A percentile compares a stretch with the other conserved stretches of the same genome.
Evolutionary conservation across 2,329 filamentous ascomycete genomes (phyloP).

Genomic region (Aspergillus sp.): DNA sequence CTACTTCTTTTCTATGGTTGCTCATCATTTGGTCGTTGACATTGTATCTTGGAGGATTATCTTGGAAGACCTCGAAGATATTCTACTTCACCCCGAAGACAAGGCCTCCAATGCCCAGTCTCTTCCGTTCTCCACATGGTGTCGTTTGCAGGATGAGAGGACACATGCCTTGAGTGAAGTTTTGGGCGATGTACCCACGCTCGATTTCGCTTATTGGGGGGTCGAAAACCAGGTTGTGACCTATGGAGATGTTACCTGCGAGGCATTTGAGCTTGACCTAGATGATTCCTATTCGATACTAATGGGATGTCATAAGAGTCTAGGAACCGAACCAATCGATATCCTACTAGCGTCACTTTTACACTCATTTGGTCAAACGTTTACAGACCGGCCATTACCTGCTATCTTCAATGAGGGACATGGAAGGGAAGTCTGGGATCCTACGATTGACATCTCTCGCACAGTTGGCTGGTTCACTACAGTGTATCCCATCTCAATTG

Average conservation of each 20-base stretch:
- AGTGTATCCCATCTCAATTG: slow-evolving; percentile 45
- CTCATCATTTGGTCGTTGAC: slow-evolving; percentile 40
- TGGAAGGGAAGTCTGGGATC: slow-evolving; percentile 48
- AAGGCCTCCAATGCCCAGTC: slow-evolving; percentile 21
- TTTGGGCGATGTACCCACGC: slow-evolving; percentile 24
- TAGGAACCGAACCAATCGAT: slow-evolving; percentile 39
- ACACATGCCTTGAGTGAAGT: slow-evolving; percentile 14
- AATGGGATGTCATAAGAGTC: slow-evolving; percentile 31
- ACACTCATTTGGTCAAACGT: slow-evolving; percentile 46
- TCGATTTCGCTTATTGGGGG: slow-evolving; percentile 39
- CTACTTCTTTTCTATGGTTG: slow-evolving; percentile 34
- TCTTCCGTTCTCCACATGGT: slow-evolving; percentile 41
- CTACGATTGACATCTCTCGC: slow-evolving; percentile 48
- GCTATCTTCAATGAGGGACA: slow-evolving; percentile 52
- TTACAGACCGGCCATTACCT: slow-evolving; percentile 41
- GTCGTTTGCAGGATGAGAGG: slow-evolving; percentile 30
- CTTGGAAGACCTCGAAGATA: slow-evolving; percentile 39
- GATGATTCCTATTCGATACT: slow-evolving; percentile 28
- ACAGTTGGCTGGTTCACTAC: slow-evolving; percentile 55
- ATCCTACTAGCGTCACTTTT: slow-evolving; percentile 39
- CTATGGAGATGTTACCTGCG: slow-evolving; percentile 37
- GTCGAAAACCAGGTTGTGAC: slow-evolving; percentile 28
- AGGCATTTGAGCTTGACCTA: slow-evolving; percentile 33
- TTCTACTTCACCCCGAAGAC: slow-evolving; percentile 31
- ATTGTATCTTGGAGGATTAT: slow-evolving; percentile 44